A percentile compares a stretch with the other conserved stretches of the same genome.
These are phyloP conservation scores for Triticum aestivum DNA, from an alignment of 176 grass and related monocot genomes.

Conservation along the genomic window DNA sequence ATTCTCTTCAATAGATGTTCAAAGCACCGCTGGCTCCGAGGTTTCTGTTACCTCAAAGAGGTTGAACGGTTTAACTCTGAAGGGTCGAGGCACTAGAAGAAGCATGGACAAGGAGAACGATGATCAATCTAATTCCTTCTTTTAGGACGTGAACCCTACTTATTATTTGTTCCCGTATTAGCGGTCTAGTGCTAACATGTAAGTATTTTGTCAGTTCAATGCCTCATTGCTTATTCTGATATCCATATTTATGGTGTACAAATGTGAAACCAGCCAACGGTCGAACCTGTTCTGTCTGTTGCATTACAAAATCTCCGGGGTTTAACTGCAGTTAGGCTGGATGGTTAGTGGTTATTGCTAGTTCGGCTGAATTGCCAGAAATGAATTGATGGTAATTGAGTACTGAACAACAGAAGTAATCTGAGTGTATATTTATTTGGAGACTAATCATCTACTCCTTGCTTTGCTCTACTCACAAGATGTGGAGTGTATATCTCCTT, in stretches of 20 bases:
- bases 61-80: conserved; percentile 41
- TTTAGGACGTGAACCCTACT: conserved; percentile 34
- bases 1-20: conserved; percentile 57
- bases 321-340: not conserved
- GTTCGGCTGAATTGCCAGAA: not conserved
- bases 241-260: conserved; percentile 23
- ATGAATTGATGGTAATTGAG: not conserved
- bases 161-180: conserved; percentile 38
- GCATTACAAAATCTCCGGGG: not conserved
- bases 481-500: too few relatives aligned
- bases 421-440: not conserved
- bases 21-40: conserved; percentile 50
- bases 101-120: conserved; percentile 75
- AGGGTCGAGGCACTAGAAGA: conserved; percentile 44
- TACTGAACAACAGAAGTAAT: not conserved
- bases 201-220: conserved; percentile 40
- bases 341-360: not conserved
- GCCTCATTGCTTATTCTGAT: conserved; percentile 39
- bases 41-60: conserved; percentile 47
- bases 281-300: not conserved
- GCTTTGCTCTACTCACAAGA: too few relatives aligned
- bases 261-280: not conserved
- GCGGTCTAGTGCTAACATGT: conserved; percentile 30
- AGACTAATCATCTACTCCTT: too few relatives aligned
- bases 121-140: conserved; percentile 21